Conservation (phyloP, 2,329 filamentous ascomycete species). For the Botrytis fabae region DNA sequence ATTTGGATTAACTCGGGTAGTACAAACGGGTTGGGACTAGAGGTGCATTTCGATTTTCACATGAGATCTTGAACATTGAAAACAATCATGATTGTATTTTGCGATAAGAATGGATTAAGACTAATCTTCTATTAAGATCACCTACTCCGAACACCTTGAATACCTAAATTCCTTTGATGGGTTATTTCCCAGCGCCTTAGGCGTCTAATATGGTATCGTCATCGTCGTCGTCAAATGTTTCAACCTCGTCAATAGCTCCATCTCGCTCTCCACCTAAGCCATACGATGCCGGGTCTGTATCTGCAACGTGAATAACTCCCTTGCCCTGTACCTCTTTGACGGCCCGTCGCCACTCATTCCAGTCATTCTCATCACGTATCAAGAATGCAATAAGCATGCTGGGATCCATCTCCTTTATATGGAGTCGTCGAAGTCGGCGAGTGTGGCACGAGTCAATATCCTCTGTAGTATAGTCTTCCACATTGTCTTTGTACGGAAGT, state of each 20-base stretch:
- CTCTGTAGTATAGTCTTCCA: conserved; percentile 62
- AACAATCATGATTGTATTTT: not conserved
- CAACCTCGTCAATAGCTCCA: conserved; percentile 84
- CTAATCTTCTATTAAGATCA: conserved; percentile 7
- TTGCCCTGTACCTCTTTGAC: conserved; percentile 77
- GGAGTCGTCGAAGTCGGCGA: conserved; percentile 74
- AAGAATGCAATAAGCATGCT: conserved; percentile 97
- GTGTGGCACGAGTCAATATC: conserved; percentile 88
- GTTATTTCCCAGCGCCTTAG: conserved; percentile 19
- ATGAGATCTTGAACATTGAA: not conserved
- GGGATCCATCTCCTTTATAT: conserved; percentile 92
- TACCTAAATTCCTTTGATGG: not conserved
- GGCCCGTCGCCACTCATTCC: conserved; percentile 76
- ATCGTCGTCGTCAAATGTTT: conserved; percentile 71
- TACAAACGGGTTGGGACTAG: not conserved
- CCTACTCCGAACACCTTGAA: conserved; percentile 10
- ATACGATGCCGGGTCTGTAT: conserved; percentile 61
- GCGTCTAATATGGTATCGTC: conserved; percentile 43
- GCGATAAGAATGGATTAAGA: conserved; percentile 2
- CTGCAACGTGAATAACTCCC: conserved; percentile 80
- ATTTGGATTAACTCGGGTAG: not conserved
- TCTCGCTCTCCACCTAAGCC: conserved; percentile 59
- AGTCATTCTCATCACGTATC: conserved; percentile 79
- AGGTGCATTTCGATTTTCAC: not conserved
- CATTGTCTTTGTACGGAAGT: conserved; percentile 62